Evolutionary conservation across 1,284 basidiomycete species (phyloP).

Genomic region (Cryptococcus sp.): DNA sequence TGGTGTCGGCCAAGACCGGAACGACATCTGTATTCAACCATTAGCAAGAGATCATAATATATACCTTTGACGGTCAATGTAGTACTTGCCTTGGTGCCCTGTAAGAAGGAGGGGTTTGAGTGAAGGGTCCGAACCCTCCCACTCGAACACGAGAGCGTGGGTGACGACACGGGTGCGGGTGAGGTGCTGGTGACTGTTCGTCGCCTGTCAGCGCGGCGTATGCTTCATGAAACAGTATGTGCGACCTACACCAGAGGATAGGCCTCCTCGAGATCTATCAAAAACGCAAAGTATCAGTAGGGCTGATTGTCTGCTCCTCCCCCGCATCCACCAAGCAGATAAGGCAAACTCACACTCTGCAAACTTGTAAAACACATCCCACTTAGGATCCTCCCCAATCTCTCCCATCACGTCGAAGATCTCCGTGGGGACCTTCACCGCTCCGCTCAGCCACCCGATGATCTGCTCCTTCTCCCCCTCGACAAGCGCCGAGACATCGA

Average conservation of each 20-base stretch:
- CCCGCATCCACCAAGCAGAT: neutral
- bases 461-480: slow-evolving; percentile 33
- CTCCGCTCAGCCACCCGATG: slow-evolving; percentile 36
- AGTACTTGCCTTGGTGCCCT: slow-evolving; percentile 60
- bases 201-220: neutral
- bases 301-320: neutral
- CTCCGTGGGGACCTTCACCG: slow-evolving; percentile 47
- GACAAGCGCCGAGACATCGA: slow-evolving; percentile 24
- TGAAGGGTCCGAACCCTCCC: slow-evolving; percentile 57
- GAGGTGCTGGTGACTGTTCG: slow-evolving; percentile 56
- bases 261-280: slow-evolving; percentile 40
- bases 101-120: slow-evolving; percentile 65
- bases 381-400: slow-evolving; percentile 47
- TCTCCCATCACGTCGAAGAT: slow-evolving; percentile 48
- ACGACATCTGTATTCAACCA: slow-evolving; percentile 54
- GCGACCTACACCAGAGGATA: slow-evolving; percentile 44
- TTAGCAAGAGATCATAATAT: neutral
- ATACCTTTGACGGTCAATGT: neutral
- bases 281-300: neutral
- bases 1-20: slow-evolving; percentile 58
- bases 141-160: slow-evolving; percentile 63
- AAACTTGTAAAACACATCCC: slow-evolving; percentile 48
- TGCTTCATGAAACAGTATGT: neutral
- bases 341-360: slow-evolving; percentile 39
- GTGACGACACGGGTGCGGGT: slow-evolving; percentile 61